A percentile compares a stretch with the other conserved stretches of the same genome.
Evolutionary conservation across 768 basidiomycete species (phyloP).

Genomic region (Gymnopilus dilepis): DNA sequence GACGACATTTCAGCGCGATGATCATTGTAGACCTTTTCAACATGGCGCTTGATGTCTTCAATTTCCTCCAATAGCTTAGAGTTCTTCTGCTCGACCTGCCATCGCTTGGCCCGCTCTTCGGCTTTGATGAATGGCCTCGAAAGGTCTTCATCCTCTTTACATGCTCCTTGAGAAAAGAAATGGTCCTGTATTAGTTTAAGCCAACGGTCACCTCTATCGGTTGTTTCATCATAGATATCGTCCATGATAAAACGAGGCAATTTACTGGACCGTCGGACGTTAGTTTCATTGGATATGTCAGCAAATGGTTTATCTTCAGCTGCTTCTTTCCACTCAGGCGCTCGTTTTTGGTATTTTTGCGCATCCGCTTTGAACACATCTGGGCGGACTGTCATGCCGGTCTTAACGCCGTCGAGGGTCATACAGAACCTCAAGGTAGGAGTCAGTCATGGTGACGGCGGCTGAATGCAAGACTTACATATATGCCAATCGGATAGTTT

Average conservation of each 20-base stretch:
- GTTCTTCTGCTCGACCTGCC: conserved; percentile 25
- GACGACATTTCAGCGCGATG: conserved; percentile 34
- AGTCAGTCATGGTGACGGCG: background rate
- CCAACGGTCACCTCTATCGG: conserved; percentile 27
- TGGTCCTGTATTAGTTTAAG: conserved; percentile 32
- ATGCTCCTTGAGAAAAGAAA: conserved; percentile 23
- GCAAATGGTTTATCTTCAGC: conserved; percentile 26
- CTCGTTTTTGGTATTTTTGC: conserved; percentile 22
- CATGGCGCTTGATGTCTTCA: conserved; percentile 45
- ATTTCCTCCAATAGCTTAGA: conserved; percentile 37
- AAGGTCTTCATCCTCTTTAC: conserved; percentile 35
- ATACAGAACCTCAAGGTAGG: conserved; percentile 45
- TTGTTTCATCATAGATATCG: conserved; percentile 33
- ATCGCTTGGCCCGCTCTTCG: conserved; percentile 26
- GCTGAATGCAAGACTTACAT: conserved; percentile 33
- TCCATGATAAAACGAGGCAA: conserved; percentile 52
- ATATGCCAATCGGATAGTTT: conserved; percentile 61
- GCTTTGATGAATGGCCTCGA: conserved; percentile 39
- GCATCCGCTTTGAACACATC: conserved; percentile 32
- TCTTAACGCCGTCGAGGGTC: conserved; percentile 65
- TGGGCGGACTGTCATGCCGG: conserved; percentile 51
- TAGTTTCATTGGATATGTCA: conserved; percentile 29
- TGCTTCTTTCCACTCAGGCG: conserved; percentile 40
- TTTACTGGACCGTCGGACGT: conserved; percentile 25
- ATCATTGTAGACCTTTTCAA: conserved; percentile 36